Conservation (phyloP, 352 stramenopile species). For the Globisporangium iwayamae region DNA sequence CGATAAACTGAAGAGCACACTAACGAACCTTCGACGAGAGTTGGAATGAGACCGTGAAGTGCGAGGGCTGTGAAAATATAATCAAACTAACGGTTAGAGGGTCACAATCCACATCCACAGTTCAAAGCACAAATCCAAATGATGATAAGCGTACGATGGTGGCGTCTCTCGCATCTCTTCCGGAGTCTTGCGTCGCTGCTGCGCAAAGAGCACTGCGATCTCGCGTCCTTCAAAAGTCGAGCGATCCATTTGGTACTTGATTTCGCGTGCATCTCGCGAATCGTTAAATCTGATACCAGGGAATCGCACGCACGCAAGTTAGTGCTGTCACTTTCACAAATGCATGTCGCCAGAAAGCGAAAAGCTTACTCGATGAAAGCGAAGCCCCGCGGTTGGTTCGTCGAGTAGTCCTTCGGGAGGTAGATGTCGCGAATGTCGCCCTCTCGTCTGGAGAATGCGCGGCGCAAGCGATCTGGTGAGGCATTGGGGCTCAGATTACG, state of each 20-base stretch:
- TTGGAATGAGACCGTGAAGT: conserved; percentile 19
- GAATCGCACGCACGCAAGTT: not conserved
- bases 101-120: not conserved
- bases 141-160: conserved; percentile 3
- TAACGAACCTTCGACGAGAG: conserved; percentile 11
- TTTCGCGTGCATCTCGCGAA: conserved; percentile 50
- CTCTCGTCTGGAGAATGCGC: conserved; percentile 40
- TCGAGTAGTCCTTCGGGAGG: conserved; percentile 55
- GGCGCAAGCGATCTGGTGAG: conserved; percentile 37
- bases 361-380: conserved; percentile 67
- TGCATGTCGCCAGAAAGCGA: not conserved
- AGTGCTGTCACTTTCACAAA: not conserved
- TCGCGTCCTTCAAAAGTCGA: conserved; percentile 59
- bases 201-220: conserved; percentile 75
- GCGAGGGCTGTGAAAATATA: conserved; percentile 11
- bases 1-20: not conserved
- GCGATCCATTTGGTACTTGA: conserved; percentile 77
- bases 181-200: conserved; percentile 74
- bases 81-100: not conserved
- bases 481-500: conserved; percentile 38
- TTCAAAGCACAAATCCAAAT: not conserved
- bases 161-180: conserved; percentile 55
- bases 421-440: conserved; percentile 67
- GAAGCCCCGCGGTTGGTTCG: conserved; percentile 68
- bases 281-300: conserved; percentile 41